phyloP scores from a whole-genome alignment of 2,329 filamentous ascomycete species.

The Ramularia endophylla region DNA sequence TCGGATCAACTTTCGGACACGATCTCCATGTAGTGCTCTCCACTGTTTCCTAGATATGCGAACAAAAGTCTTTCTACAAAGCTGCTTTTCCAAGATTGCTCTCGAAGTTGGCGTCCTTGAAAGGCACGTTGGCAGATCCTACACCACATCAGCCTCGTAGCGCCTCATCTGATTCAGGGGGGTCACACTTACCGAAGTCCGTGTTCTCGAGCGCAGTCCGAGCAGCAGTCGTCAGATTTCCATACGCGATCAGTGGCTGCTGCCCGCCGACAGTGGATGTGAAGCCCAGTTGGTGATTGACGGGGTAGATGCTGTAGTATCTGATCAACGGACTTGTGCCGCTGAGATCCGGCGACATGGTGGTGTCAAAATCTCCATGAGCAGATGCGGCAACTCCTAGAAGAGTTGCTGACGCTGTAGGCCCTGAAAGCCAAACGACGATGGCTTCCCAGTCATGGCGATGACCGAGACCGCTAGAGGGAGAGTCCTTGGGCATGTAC shows the following conservation, averaged over 20 bases:
- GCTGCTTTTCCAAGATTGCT: constrained; percentile 35
- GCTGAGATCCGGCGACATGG: constrained; percentile 36
- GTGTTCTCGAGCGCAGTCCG: constrained; percentile 40
- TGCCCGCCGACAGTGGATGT: constrained; percentile 32
- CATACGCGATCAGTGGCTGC: constrained; percentile 44
- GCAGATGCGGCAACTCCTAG: constrained; percentile 48
- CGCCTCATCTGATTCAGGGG: neutral
- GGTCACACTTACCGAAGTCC: constrained; percentile 36
- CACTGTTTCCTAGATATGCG: too few species aligned
- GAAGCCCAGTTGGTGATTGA: constrained; percentile 43
- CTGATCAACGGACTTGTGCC: constrained; percentile 43
- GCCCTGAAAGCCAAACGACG: constrained; percentile 46
- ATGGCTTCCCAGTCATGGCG: constrained; percentile 53
- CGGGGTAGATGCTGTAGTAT: constrained; percentile 42
- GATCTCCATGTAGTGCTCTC: too few species aligned
- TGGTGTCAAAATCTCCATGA: constrained; percentile 46
- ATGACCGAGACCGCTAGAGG: constrained; percentile 44
- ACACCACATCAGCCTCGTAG: constrained; percentile 1
- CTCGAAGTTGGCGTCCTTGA: constrained; percentile 43
- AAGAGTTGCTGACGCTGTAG: constrained; percentile 37
- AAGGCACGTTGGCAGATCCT: constrained; percentile 40
- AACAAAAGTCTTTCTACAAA: too few species aligned
- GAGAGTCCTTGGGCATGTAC: constrained; percentile 46
- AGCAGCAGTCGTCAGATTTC: constrained; percentile 41
- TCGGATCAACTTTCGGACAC: too few species aligned